These are phyloP conservation scores for Alternaria sp. DNA, from an alignment of 2,329 filamentous ascomycete species.

Conservation along the genomic window DNA sequence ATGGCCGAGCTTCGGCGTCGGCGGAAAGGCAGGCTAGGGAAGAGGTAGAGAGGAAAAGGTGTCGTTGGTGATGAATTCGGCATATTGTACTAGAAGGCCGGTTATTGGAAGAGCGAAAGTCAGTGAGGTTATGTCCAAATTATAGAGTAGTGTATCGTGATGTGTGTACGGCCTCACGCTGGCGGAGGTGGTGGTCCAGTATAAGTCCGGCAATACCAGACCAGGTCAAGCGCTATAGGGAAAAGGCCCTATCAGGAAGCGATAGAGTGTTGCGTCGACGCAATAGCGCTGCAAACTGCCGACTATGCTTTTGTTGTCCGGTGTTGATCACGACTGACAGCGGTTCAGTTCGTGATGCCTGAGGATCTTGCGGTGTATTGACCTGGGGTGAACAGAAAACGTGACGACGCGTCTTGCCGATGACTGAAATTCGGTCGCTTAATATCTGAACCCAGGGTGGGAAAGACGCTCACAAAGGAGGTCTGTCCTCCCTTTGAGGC, in stretches of 20 bases:
- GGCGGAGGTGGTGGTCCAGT: not conserved
- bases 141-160: not conserved
- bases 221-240: not conserved
- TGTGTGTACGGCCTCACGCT: not conserved
- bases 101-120: not conserved
- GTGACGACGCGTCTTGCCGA: not conserved
- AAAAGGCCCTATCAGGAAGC: not conserved
- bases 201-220: not conserved
- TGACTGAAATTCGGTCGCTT: not conserved
- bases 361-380: not conserved
- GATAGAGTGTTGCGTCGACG: not conserved
- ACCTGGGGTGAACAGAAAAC: not conserved
- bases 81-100: constrained; percentile 9
- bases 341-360: not conserved
- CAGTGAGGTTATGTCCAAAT: not conserved
- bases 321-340: not conserved
- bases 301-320: not conserved
- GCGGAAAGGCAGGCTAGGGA: constrained; percentile 49
- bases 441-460: not conserved
- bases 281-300: not conserved
- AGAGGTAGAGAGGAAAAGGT: constrained; percentile 55
- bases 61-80: constrained; percentile 35
- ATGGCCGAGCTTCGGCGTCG: constrained; percentile 55
- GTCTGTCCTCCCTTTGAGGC: constrained; percentile 18
- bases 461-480: not conserved